Evolutionary conservation across 1,284 basidiomycete species (phyloP).

Genomic region (Fomitopsis pinicola): DNA sequence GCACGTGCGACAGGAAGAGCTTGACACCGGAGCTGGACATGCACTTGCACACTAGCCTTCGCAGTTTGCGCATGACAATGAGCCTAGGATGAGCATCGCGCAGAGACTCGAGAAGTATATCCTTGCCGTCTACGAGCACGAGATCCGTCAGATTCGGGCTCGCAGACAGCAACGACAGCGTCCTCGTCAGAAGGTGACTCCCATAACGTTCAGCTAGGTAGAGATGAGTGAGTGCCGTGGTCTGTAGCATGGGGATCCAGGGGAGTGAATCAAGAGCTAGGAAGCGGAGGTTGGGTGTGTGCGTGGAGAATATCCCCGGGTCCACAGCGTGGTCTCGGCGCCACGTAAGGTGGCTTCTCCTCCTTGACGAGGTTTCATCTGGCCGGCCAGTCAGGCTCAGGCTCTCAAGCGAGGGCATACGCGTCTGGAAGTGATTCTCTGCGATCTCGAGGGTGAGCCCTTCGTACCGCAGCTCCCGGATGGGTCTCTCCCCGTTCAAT

Average conservation of each 20-base stretch:
- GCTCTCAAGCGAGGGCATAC: background rate
- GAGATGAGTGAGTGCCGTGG: background rate
- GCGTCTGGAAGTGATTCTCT: background rate
- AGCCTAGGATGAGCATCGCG: background rate
- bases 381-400: background rate
- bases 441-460: background rate
- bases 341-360: too few species aligned
- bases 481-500: background rate
- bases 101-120: background rate
- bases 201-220: background rate
- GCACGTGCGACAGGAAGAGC: background rate
- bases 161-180: background rate
- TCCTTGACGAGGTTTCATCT: background rate
- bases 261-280: background rate
- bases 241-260: background rate
- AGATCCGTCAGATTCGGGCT: background rate
- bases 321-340: background rate
- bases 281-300: background rate
- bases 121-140: background rate
- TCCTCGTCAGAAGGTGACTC: background rate
- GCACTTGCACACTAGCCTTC: background rate
- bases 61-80: background rate
- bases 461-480: background rate
- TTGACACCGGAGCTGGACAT: background rate
- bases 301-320: background rate